Conservation (phyloP, 306 rosid species). For the Biancaea sappan region DNA sequence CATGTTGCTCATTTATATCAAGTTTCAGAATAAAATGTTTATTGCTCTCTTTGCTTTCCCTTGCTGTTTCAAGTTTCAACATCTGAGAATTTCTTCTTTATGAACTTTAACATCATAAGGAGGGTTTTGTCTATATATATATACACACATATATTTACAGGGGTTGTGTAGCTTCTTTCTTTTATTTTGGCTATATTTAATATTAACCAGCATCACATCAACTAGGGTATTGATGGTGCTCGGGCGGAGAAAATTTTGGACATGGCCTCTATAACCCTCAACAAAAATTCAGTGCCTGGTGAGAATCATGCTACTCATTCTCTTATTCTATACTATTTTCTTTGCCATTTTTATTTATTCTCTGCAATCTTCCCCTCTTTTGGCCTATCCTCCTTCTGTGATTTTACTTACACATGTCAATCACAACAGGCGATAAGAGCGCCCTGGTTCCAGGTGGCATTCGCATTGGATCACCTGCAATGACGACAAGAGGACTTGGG, state of each 20-base stretch:
- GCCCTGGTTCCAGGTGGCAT: conserved; percentile 93
- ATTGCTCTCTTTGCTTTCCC: background rate
- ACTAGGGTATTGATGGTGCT: conserved; percentile 91
- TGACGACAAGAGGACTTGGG: conserved; percentile 90
- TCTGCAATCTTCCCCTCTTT: background rate
- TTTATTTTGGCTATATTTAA: conserved; percentile 5
- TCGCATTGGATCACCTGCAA: conserved; percentile 96
- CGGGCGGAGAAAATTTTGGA: conserved; percentile 95
- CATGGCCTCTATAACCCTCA: conserved; percentile 88
- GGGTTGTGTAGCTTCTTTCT: background rate
- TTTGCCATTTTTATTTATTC: conserved; percentile 4
- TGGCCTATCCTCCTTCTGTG: background rate
- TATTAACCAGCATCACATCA: conserved; percentile 28
- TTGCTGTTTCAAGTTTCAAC: too few species aligned
- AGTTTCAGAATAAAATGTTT: background rate
- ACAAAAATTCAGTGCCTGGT: conserved; percentile 96
- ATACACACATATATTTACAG: too few species aligned
- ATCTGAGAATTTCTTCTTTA: too few species aligned
- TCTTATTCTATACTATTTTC: background rate
- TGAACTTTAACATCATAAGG: conserved; percentile 2
- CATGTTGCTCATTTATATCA: conserved; percentile 15
- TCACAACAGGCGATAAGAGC: conserved; percentile 76
- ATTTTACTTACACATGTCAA: conserved; percentile 20
- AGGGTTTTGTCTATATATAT: background rate
- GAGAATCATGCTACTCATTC: conserved; percentile 28